Evolutionary conservation across 2,329 filamentous ascomycete species (phyloP), one percentile per base, ranked within the genome.

Genomic region (Cadophora sp.): DNA sequence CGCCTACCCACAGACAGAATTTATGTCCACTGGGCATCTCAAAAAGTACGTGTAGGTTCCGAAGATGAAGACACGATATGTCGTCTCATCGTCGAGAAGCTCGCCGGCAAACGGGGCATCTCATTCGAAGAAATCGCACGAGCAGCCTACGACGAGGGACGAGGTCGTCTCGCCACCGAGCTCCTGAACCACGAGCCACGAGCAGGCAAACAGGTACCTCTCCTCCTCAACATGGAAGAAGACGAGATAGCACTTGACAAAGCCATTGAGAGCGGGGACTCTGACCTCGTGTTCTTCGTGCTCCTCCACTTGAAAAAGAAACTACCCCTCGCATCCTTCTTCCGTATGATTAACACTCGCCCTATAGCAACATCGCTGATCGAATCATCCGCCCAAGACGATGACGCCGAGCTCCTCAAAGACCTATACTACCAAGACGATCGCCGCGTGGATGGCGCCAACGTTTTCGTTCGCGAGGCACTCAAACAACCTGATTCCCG

Each of bases 391-490:
- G 95, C 96, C 0, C 83, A 92, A 60, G 82, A 80, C 22, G 91
- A 97, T 74, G 94, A 97, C 73, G 85, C 87, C 0, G 89, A 91
- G 63, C 80, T 99, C 24, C 87, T 99, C 30, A 99, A 98, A 76
- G 96, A 98, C 76, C 83, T 99, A 3, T 99, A 96, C 81, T 99
- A 99, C 78, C 96, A 98, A 80, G 96, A 98, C 74, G 96, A 99
- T 77, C 89, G 95, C 5, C 88, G 94, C 3, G 83, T 94, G 5
- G 96, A 98, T 71, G 94, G 96, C 3, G 92, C 95, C 0, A 91
- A 93, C 66, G 88, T 99, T 1, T 91, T 98, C 67, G 83, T 99
- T 16, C 88, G 89, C 22, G 95, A 99, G 79, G 92, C 94, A 0
- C 83, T 99, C 8, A 81, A 85, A 4, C 92, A 96, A 75, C 84